Evolutionary conservation across 495 filamentous ascomycete species (phyloP), one percentile per base, ranked within the genome.

Genomic region (Neurospora sublineolata): DNA sequence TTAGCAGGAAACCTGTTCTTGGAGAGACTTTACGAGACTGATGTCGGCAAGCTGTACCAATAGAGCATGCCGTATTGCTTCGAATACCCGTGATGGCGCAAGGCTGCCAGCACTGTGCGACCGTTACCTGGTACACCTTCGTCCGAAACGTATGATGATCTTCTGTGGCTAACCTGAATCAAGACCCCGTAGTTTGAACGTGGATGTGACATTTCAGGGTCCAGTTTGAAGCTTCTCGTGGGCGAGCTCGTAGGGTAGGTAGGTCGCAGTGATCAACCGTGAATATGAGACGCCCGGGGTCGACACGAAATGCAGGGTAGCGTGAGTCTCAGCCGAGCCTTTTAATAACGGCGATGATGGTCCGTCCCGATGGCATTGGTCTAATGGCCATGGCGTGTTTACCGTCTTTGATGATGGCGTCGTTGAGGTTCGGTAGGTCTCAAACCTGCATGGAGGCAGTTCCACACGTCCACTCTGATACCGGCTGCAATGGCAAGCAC

Each of bases 401-500:
- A 40, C 67, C 36, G 68, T 70, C 39, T 42, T 69, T 30, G 68
- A 20, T 68, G 68, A 58, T 52, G 67, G 38, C 38, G 52, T 67
- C 42, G 64, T 40, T 20, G 41, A 23, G 67, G 18, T 70, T 38
- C 37, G 41, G 68, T 41, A 44, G 70, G 73, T 75, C 73, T 75
- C 60, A 73, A 69, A 71, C 71, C 41, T 75, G 71, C 73, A 71
- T 75, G 71, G 40, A 68, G 67, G 41, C 40, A 70, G 44, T 44
- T 60, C 73, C 71, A 72, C 71, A 60, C 20, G 37, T 12, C 69
- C 69, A 42, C 27, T 46, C 52, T 73, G 58, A 70, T 30, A 70
- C 44, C 23, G 33, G 71, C 10, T 69, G n/a, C 40, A 27, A 27
- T 70, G 46, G 58, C 69, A 70, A 71, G 30, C 18, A 40, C 20